Evolutionary conservation across 306 rosid species (phyloP), one percentile per base, ranked within the genome.

Genomic region (Sechiopsis laciniata): DNA sequence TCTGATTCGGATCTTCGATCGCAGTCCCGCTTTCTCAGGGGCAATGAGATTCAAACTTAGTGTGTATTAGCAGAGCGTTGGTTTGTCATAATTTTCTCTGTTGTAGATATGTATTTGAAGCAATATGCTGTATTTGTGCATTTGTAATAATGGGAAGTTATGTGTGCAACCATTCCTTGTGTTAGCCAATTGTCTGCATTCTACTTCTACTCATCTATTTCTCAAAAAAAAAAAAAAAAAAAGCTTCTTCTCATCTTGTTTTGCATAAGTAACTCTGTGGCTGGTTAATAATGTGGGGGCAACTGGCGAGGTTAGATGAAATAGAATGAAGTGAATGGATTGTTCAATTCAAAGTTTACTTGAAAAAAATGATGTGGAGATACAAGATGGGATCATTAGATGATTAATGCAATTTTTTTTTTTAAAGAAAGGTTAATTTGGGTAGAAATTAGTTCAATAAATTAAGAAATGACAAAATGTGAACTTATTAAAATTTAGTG

Each of bases 31-130:
- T 46, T 67, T 20, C 55, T 67, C 29, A 15, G 8, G 52, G 35
- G 69, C 35, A 32, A 32, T 62, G 48, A 8, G 22, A 62, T 35
- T 42, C 6, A 16, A 32, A 62, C 21, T 29, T 35, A 1, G 53
- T 42, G 13, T 62, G 13, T 12, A 67, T 48, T 20, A 46, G 13
- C 56, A 16, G 17, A 26, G 72, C 45, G 72, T 20, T 40, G 51
- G 70, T 63, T 63, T 37, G 70, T 35, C 69, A 64, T 10, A 64
- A 42, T 64, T 9, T 40, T 4, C 10, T 40, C 29, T 64, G 53
- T 40, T 65, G 35, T 66, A 66, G n/a, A 45, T 42, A 8, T 42
- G 42, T 50, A 48, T 68, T 48, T 68, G 73, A 48, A 68, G 35
- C 37, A 50, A 2, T 35, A 21, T 67, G 19, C 19, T 42, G 48